Base-by-base conservation (phyloP, 352 stramenopile species). In the Phytophthora boehmeriae region DNA sequence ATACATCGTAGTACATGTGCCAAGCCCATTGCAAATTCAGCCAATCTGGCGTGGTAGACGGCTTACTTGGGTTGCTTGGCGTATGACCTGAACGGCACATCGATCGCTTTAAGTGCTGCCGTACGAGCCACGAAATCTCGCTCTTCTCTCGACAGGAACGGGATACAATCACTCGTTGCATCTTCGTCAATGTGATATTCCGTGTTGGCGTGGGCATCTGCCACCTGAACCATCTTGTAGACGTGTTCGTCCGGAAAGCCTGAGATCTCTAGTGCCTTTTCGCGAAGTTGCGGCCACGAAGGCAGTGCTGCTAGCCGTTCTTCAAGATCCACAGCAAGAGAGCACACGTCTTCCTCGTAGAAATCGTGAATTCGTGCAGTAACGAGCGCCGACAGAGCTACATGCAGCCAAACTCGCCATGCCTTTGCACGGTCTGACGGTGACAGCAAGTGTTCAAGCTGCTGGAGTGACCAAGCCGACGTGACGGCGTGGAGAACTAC, bases 191-290 rank as follows among this genome's bases (percentile, higher is more conserved):
- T 46, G n/a, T 23, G 32, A 38, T 42, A 52, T 4, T 43, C 25
- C 2, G 32, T 16, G 5, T 63, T 34, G 5, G 66, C 74, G 54
- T 86, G 68, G 1, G 62, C 69, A 20, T 66, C 55, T 2, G 74
- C 78, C 22, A 88, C 76, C 17, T 88, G 78, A 39, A 90, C 78
- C 30, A 90, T 49, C 56, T 90, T 90, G 68, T 86, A 88, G 9
- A 87, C 71, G 48, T 90, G 80, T 48, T 85, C 76, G 41, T 90
- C 80, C 0, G 73, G 71, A 49, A 77, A 73, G 3, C 48, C 71
- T 4, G 71, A 46, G 0, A 86, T 35, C 1, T 56, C 67, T 17
- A 88, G 63, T 2, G 65, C 66, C 10, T 61, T 47, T 1, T 55
- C 60, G 32, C 82, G 54, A 17, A 88, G 68, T 28, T 78, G 46